These are phyloP conservation scores for Dictyostelium firmibasis DNA, from an alignment of 78 protist genomes.

Conservation along the genomic window DNA sequence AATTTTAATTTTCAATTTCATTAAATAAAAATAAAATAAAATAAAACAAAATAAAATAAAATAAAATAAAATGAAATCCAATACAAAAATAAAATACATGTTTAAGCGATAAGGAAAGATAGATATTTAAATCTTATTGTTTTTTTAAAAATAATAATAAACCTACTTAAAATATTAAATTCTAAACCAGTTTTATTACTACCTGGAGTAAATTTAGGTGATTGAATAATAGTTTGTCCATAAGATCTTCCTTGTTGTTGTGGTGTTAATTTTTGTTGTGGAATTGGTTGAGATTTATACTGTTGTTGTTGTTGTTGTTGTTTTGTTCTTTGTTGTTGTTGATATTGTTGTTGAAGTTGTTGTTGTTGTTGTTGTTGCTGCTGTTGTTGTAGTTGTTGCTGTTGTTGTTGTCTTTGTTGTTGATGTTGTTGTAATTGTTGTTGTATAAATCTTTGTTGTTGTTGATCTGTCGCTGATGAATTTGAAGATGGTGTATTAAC, in stretches of 20 bases:
- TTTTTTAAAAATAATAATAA: too few species aligned
- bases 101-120: too few species aligned
- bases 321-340: not conserved
- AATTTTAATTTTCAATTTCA: not conserved
- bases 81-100: too few species aligned
- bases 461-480: constrained; percentile 10
- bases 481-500: not conserved
- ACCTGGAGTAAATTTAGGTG: not conserved
- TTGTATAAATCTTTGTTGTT: constrained; percentile 45
- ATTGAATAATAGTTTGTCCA: not conserved
- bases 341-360: not conserved
- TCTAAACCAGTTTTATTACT: constrained; percentile 21
- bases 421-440: constrained; percentile 40
- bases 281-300: not conserved
- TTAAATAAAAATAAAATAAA: too few species aligned
- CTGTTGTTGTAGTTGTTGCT: constrained; percentile 30
- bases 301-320: constrained; percentile 9
- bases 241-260: not conserved
- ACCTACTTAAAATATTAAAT: constrained; percentile 66
- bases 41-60: not conserved
- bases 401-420: constrained; percentile 27
- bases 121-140: too few species aligned
- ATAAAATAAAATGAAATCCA: not conserved
- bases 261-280: not conserved
- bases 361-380: constrained; percentile 10